Conservation (phyloP, 1,284 basidiomycete genomes). For the Cystobasidiaceae sp. region DNA sequence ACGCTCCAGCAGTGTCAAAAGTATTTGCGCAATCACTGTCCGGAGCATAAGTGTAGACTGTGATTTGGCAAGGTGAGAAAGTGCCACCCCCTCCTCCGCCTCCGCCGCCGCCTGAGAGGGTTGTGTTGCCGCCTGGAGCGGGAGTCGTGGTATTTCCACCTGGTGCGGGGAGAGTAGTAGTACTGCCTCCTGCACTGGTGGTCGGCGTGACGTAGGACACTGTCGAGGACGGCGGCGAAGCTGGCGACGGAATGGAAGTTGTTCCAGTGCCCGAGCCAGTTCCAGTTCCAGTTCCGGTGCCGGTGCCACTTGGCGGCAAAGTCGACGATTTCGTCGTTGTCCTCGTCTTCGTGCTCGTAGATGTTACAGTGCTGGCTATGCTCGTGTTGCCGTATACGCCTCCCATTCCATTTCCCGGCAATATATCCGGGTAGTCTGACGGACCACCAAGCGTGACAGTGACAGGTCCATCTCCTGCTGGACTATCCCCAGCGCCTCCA, state of each 20-base stretch:
- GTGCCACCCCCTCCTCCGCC: not conserved
- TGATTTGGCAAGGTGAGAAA: not conserved
- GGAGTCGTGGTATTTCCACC: too few relatives aligned
- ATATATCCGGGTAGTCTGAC: not conserved
- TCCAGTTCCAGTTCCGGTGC: not conserved
- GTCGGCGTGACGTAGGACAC: too few relatives aligned
- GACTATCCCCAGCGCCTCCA: not conserved
- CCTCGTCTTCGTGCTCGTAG: not conserved
- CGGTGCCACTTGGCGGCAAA: not conserved
- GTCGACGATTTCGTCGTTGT: not conserved
- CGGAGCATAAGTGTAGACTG: conserved; percentile 7
- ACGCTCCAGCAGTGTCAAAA: not conserved
- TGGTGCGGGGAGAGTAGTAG: too few relatives aligned
- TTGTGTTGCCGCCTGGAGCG: too few relatives aligned
- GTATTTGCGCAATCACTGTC: not conserved
- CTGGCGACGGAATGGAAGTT: too few relatives aligned
- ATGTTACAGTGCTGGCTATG: not conserved
- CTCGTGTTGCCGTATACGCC: not conserved
- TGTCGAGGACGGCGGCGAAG: too few relatives aligned
- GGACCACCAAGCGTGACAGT: not conserved
- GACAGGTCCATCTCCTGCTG: not conserved
- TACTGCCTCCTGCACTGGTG: too few relatives aligned
- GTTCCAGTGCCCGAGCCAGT: not conserved
- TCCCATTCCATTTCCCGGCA: not conserved
- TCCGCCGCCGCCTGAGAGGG: not conserved